Conservation (phyloP, 1,284 basidiomycete genomes). For the Grifola frondosa region DNA sequence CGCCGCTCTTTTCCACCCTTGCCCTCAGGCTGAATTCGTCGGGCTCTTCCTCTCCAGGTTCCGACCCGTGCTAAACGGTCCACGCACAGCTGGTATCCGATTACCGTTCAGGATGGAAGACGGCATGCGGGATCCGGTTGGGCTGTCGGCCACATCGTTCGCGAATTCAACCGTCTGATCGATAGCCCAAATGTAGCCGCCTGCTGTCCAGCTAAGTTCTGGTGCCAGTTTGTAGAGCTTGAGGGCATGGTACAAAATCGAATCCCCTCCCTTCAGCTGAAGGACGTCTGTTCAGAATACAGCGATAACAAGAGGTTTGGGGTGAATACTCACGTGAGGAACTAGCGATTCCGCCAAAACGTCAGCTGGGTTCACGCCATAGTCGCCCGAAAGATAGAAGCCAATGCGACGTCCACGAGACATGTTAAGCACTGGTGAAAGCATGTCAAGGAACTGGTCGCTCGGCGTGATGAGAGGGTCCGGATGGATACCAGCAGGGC, state of each 20-base stretch:
- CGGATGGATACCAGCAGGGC: slow-evolving; percentile 48
- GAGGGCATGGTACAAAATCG: slow-evolving; percentile 70
- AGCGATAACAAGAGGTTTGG: slow-evolving; percentile 1
- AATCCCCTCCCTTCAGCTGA: slow-evolving; percentile 76
- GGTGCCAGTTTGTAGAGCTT: slow-evolving; percentile 73
- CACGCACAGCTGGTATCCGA: slow-evolving; percentile 37
- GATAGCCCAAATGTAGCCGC: slow-evolving; percentile 76
- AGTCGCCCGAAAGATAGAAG: slow-evolving; percentile 69
- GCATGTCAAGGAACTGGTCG: slow-evolving; percentile 67
- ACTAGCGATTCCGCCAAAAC: slow-evolving; percentile 67
- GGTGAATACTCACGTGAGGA: slow-evolving; percentile 53
- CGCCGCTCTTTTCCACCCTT: slow-evolving; percentile 67
- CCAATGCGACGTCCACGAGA: slow-evolving; percentile 68
- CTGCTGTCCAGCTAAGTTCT: slow-evolving; percentile 76
- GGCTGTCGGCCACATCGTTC: slow-evolving; percentile 43
- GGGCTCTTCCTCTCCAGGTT: slow-evolving; percentile 36
- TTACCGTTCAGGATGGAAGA: slow-evolving; percentile 35
- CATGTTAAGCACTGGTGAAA: slow-evolving; percentile 68
- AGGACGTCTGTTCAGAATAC: not conserved
- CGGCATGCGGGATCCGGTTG: slow-evolving; percentile 30
- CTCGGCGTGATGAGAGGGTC: slow-evolving; percentile 70
- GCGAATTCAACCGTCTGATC: slow-evolving; percentile 67
- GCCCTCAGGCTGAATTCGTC: slow-evolving; percentile 52
- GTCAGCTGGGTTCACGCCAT: slow-evolving; percentile 72
- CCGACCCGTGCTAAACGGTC: slow-evolving; percentile 42